Conservation (phyloP, 2,329 filamentous ascomycete species). For the Pseudofabraea citricarpa region DNA sequence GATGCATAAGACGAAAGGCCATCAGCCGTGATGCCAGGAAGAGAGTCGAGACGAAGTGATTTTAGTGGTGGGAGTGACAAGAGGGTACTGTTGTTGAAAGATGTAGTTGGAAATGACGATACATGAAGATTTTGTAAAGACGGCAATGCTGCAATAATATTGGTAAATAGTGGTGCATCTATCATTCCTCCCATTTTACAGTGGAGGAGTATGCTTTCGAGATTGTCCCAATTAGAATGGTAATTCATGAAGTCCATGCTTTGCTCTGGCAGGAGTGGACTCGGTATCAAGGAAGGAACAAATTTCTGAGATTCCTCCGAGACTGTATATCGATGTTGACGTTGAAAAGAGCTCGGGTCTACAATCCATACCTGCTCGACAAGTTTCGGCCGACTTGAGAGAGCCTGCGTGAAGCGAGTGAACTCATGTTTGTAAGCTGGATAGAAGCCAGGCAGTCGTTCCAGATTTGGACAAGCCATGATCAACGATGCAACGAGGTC, state of each 20-base stretch:
- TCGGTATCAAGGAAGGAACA: conserved; percentile 25
- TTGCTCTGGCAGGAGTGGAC: conserved; percentile 35
- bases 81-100: conserved; percentile 53
- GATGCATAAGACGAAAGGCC: conserved; percentile 55
- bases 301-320: conserved; percentile 16
- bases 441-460: conserved; percentile 50
- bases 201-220: conserved; percentile 54
- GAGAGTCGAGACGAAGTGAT: conserved; percentile 49
- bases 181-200: conserved; percentile 51
- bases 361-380: conserved; percentile 57
- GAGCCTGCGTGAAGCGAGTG: conserved; percentile 51
- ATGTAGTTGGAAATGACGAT: conserved; percentile 48
- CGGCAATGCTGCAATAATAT: conserved; percentile 45
- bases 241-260: conserved; percentile 42
- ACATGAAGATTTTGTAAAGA: conserved; percentile 54
- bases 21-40: conserved; percentile 49
- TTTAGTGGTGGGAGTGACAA: conserved; percentile 49
- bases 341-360: conserved; percentile 28
- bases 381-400: conserved; percentile 51
- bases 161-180: conserved; percentile 46
- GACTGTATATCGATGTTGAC: conserved; percentile 22
- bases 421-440: conserved; percentile 51
- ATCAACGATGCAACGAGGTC: conserved; percentile 55
- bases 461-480: conserved; percentile 62
- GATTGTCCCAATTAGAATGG: conserved; percentile 50